Evolutionary conservation across 169 alveolate species (phyloP).

Genomic region (Blepharisma undulans): DNA sequence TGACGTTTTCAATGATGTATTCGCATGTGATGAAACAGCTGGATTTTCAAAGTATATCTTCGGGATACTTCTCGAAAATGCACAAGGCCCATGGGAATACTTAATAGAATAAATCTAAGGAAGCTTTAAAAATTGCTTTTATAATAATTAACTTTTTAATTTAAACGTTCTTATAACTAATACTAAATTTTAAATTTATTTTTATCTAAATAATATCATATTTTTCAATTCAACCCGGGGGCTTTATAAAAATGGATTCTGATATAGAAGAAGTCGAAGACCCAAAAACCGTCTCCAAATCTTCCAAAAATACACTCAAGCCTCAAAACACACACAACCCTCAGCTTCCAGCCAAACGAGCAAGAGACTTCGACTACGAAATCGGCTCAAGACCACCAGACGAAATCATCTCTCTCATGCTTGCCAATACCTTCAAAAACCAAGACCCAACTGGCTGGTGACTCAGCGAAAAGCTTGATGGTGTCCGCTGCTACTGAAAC

Average conservation of each 20-base stretch:
- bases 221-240: not conserved
- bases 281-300: not conserved
- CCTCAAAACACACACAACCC: no score
- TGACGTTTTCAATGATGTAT: not conserved
- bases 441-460: conserved; percentile 64
- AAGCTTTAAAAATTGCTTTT: not conserved
- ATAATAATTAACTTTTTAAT: no score
- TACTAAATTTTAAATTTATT: no score
- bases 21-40: not conserved
- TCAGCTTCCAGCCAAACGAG: not conserved
- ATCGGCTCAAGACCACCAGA: not conserved
- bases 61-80: not conserved
- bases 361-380: not conserved
- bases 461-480: conserved; percentile 73
- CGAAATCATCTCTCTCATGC: not conserved
- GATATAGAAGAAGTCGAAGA: not conserved
- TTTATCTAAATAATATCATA: no score
- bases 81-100: not conserved
- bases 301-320: no score
- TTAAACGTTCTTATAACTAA: no score
- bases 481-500: conserved; percentile 68
- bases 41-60: not conserved
- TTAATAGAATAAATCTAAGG: not conserved
- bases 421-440: not conserved
- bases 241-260: not conserved